Evolutionary conservation across 169 alveolate genomes (phyloP).

Genomic region (Plasmodium relictum): DNA sequence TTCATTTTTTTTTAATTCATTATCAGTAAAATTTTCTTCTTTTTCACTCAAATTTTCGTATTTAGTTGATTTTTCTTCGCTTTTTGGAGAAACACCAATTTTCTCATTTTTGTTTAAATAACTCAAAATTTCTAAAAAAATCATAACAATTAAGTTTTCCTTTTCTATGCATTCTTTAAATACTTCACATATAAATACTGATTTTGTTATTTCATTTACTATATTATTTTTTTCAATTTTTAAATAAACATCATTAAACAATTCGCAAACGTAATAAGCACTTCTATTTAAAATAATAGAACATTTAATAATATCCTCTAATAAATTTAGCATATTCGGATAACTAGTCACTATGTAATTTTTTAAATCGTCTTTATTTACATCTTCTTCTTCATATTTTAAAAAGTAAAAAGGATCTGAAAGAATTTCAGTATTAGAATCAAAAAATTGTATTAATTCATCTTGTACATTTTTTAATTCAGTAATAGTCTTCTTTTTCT

Average conservation of each 20-base stretch:
- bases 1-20: conserved; percentile 25
- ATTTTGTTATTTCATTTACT: conserved; percentile 29
- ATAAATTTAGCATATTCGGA: conserved; percentile 18
- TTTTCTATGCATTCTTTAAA: conserved; percentile 70
- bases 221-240: conserved; percentile 29
- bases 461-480: conserved; percentile 37
- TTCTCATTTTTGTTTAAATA: conserved; percentile 53
- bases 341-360: conserved; percentile 12
- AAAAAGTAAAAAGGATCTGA: conserved; percentile 64
- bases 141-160: conserved; percentile 72
- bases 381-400: conserved; percentile 69
- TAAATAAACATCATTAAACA: conserved; percentile 58
- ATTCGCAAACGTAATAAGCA: conserved; percentile 27
- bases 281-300: conserved; percentile 45
- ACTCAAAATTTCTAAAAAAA: conserved; percentile 28
- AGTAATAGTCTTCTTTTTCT: background rate
- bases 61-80: background rate
- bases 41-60: background rate
- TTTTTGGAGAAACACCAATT: conserved; percentile 20
- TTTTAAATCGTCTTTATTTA: conserved; percentile 50
- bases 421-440: conserved; percentile 17
- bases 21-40: conserved; percentile 25
- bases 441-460: conserved; percentile 42
- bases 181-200: conserved; percentile 29
- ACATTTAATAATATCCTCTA: conserved; percentile 59